Percentiles rank a stretch among this genome's conserved stretches.
phyloP scores from a whole-genome alignment of 371 early-diverging fungal species.

The Zopfochytrium polystomum region DNA sequence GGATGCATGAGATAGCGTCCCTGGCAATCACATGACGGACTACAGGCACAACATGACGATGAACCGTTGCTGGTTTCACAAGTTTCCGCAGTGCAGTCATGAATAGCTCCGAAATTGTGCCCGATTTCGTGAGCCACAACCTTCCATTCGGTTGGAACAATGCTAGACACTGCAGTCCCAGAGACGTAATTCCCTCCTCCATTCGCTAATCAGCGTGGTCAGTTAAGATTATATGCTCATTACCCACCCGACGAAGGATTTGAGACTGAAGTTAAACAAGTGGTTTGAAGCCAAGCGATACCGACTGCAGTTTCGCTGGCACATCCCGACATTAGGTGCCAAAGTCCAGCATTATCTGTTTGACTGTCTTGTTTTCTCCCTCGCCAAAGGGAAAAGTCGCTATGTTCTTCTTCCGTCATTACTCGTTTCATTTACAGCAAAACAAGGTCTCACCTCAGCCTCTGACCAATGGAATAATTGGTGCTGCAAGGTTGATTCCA shows the following conservation, averaged over 20 bases:
- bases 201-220: constrained; percentile 16
- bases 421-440: too few species aligned
- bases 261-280: constrained; percentile 66
- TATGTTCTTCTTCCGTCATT: background rate
- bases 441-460: constrained; percentile 51
- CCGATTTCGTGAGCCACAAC: constrained; percentile 92
- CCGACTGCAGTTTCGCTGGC: constrained; percentile 67
- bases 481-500: constrained; percentile 82
- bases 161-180: constrained; percentile 84
- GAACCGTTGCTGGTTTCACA: constrained; percentile 65
- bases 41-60: constrained; percentile 66
- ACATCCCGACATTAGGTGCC: constrained; percentile 83
- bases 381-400: constrained; percentile 89
- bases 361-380: constrained; percentile 48
- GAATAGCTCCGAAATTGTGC: constrained; percentile 67
- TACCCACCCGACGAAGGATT: constrained; percentile 37
- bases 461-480: constrained; percentile 67
- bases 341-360: constrained; percentile 77
- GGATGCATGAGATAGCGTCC: constrained; percentile 70
- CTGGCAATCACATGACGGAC: constrained; percentile 72
- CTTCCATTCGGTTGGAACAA: constrained; percentile 85
- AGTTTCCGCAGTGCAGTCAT: constrained; percentile 61
- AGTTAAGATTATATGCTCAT: constrained; percentile 5
- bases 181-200: constrained; percentile 57
- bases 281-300: constrained; percentile 84